A percentile compares a stretch with the other conserved stretches of the same genome.
These are phyloP conservation scores for Isochrysis galbana DNA, from an alignment of 78 protist species.

Conservation along the genomic window DNA sequence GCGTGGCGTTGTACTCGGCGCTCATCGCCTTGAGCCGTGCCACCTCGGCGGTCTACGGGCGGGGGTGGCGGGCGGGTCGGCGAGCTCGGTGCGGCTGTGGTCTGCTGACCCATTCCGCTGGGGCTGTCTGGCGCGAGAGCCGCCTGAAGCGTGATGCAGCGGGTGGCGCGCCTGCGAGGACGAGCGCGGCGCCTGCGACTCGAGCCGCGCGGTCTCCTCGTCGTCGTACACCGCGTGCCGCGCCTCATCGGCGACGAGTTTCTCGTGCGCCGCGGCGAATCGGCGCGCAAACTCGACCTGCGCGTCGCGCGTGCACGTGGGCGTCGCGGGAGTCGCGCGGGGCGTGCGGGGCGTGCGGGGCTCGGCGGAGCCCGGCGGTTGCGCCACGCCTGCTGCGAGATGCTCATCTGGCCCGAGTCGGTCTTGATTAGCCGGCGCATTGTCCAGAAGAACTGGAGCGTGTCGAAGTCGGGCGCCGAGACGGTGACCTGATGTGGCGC, in stretches of 20 bases:
- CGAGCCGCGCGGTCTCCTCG: too few relatives aligned
- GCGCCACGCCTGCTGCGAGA: neutral
- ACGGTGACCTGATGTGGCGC: too few relatives aligned
- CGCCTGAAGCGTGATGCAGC: too few relatives aligned
- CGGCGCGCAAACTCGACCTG: neutral
- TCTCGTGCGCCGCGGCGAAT: neutral
- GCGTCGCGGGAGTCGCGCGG: neutral
- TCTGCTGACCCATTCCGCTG: too few relatives aligned
- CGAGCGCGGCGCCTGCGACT: too few relatives aligned
- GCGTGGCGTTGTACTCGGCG: neutral
- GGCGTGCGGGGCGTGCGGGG: neutral
- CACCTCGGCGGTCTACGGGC: neutral
- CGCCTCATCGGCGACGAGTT: neutral
- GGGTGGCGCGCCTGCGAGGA: too few relatives aligned
- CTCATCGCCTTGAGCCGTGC: neutral
- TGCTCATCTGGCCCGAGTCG: neutral
- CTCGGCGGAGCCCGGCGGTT: too few relatives aligned
- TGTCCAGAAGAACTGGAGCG: conserved; percentile 10
- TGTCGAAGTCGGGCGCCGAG: conserved; percentile 48
- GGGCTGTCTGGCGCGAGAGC: too few relatives aligned
- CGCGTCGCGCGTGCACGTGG: neutral
- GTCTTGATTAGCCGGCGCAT: conserved; percentile 41
- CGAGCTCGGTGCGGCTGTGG: too few relatives aligned
- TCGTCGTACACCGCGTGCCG: too few relatives aligned
- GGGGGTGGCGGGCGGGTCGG: too few relatives aligned